phyloP scores from a whole-genome alignment of 441 rosid genomes.

The Erodium moschatum region DNA sequence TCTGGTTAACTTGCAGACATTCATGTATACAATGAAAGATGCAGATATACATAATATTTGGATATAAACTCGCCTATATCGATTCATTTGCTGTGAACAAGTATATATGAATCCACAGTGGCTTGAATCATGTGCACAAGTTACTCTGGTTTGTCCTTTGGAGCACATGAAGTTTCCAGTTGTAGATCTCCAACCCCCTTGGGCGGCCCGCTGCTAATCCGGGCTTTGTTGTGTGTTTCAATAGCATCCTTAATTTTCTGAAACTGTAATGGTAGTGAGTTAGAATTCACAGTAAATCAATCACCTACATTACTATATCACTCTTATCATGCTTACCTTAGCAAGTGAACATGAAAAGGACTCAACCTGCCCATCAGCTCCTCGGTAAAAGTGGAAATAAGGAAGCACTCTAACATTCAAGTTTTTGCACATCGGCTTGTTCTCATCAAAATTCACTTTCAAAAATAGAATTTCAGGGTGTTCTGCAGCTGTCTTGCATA shows the following conservation, averaged over 20 bases:
- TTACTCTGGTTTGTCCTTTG: conserved; percentile 37
- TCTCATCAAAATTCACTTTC: conserved; percentile 89
- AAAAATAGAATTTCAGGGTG: conserved; percentile 69
- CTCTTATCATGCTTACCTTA: conserved; percentile 43
- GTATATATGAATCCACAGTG: not conserved
- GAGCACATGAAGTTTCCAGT: conserved; percentile 38
- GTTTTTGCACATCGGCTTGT: conserved; percentile 91
- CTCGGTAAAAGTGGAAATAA: conserved; percentile 86
- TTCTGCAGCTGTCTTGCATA: conserved; percentile 75
- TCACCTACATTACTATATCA: too few species aligned
- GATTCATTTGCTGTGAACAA: not conserved
- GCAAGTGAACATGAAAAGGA: conserved; percentile 94
- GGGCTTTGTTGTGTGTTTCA: conserved; percentile 45
- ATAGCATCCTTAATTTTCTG: conserved; percentile 85
- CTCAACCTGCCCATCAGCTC: conserved; percentile 79
- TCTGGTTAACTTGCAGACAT: not conserved
- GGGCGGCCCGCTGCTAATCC: conserved; percentile 45
- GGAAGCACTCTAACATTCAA: conserved; percentile 92
- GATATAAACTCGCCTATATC: not conserved
- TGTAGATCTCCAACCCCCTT: conserved; percentile 50
- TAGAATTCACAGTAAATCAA: too few species aligned
- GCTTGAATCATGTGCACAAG: not conserved
- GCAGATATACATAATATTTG: conserved; percentile 29
- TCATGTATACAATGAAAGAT: conserved; percentile 13
- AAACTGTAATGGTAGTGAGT: conserved; percentile 43